A percentile compares a stretch with the other conserved stretches of the same genome.
Evolutionary conservation across 306 rosid genomes (phyloP).

Genomic region (Prunus armeniaca): DNA sequence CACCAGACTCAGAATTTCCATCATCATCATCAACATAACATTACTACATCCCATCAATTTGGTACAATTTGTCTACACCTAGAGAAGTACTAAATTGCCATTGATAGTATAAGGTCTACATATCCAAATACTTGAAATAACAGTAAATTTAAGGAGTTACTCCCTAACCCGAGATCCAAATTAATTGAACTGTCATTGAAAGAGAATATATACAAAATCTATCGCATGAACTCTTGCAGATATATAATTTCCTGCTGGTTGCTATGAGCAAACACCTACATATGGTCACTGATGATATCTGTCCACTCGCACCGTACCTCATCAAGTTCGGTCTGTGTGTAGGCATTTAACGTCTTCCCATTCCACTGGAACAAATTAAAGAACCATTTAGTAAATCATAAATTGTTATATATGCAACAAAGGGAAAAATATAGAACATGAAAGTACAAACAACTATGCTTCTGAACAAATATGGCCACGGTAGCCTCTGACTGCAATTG

Average conservation of each 20-base stretch:
- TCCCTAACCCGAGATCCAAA: not conserved
- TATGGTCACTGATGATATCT: not conserved
- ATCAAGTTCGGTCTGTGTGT: slow-evolving; percentile 3
- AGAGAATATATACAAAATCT: not conserved
- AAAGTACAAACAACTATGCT: not conserved
- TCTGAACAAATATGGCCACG: not conserved
- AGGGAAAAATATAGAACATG: not conserved
- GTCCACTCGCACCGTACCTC: slow-evolving; percentile 17
- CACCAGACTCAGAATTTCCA: no score
- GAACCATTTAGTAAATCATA: not conserved
- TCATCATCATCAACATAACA: no score
- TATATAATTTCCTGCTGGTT: not conserved
- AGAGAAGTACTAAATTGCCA: not conserved
- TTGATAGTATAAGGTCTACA: not conserved
- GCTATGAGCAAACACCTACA: not conserved
- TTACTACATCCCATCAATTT: not conserved
- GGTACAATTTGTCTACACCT: not conserved
- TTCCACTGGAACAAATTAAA: slow-evolving; percentile 8
- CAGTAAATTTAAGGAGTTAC: not conserved
- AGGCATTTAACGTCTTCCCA: slow-evolving; percentile 8
- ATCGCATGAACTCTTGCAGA: not conserved
- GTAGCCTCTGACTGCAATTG: not conserved
- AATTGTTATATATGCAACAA: not conserved
- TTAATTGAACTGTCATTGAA: not conserved
- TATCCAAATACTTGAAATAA: not conserved